Base-by-base conservation (phyloP, 768 basidiomycete genomes). In the Lanmaoa pseudosensibilis region DNA sequence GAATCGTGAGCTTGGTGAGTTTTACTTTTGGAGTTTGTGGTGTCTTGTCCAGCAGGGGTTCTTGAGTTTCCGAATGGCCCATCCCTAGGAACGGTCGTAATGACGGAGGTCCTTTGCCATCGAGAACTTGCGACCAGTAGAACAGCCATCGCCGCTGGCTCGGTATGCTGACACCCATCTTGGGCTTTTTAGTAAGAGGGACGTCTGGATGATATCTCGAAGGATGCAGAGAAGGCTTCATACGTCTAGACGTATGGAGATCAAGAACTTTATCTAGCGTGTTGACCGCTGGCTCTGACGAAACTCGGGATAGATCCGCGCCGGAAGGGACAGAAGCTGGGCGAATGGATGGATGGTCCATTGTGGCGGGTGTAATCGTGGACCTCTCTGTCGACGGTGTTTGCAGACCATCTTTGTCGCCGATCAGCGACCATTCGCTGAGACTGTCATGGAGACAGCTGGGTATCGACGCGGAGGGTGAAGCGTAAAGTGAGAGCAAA, bases 81-180 rank as follows among this genome's bases (percentile, higher is more conserved):
- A 38, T 46, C 12, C 30, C 9, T 32, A n/a, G 25, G 21, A 48
- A 54, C 12, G 71, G 64, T 80, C 81, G 84, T 49, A 86, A 69
- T 25, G 78, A 76, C 3, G 70, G 56, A 5, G 86, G 87, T 0
- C 78, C 83, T 39, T 81, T 79, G 46, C 80, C 75, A 4, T 80
- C 74, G 16, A 89, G 76, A n/a, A 86, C 65, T 12, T 84, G 75
- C 0, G 85, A 82, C 88, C 88, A 94, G 65, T 93, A 94, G 60
- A 83, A 79, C 5, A 94, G 73, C 78, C 85, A 92, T 19, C 92
- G 83, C 2, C 84, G 80, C 69, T 93, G 92, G 55, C 86, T 88
- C 0, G 91, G 87, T 60, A 93, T 93, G 58, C 85, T 88, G 41
- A 92, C 86, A 12, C 87, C 87, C 80, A 84, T 65, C 75, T 78